These are phyloP conservation scores for Wickerhamiella brachini DNA, from an alignment of 805 yeast genomes.

Conservation along the genomic window DNA sequence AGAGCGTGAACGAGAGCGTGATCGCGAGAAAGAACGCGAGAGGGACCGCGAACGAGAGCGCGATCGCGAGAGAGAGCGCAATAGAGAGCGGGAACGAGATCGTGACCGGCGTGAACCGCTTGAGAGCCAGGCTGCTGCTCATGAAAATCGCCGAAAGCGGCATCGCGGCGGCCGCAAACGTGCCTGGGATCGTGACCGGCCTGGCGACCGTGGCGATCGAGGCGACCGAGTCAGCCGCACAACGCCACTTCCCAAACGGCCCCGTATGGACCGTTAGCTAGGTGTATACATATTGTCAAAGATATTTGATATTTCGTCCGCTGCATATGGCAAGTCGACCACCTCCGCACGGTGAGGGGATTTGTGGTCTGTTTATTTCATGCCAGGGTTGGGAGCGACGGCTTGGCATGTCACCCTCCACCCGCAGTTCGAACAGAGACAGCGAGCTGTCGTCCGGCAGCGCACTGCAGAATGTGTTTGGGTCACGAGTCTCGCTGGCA, in stretches of 20 bases:
- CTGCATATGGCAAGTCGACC: no score
- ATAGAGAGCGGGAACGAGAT: not conserved
- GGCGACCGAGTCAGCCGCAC: no score
- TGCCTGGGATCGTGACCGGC: not conserved
- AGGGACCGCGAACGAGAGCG: not conserved
- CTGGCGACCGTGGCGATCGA: not conserved
- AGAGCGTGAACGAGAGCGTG: not conserved
- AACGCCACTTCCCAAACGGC: not conserved
- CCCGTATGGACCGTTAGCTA: not conserved
- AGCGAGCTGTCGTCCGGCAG: not conserved
- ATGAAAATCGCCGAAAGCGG: not conserved
- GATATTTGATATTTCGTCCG: no score
- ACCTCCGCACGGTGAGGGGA: not conserved
- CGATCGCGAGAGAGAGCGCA: not conserved
- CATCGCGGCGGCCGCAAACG: not conserved
- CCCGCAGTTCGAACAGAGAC: not conserved
- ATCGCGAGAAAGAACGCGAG: not conserved
- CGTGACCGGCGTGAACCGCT: not conserved
- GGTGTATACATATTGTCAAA: no score
- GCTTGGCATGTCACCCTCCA: not conserved
- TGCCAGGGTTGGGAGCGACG: not conserved
- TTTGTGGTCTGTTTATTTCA: not conserved
- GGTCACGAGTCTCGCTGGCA: constrained; percentile 26
- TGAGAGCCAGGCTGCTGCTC: not conserved
- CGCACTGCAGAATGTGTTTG: constrained; percentile 27